Evolutionary conservation across 768 basidiomycete genomes (phyloP), one percentile per base, ranked within the genome.

Genomic region (Cubamyces sp.): DNA sequence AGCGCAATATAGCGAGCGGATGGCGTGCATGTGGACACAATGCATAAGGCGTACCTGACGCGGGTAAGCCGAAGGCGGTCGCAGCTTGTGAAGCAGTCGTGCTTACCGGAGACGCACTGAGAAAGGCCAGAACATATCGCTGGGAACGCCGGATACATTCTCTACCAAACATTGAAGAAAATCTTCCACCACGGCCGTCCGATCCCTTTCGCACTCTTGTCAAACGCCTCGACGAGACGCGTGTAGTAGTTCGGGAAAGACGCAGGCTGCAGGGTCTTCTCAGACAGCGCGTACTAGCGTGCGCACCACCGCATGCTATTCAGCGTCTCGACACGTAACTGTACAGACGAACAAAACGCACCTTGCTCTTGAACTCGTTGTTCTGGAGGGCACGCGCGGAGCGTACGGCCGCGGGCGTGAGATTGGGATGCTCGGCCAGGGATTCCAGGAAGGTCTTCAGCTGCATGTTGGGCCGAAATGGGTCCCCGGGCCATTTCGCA

Each of bases 111-210:
- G 45, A 25, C 45, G 30, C 12, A 16, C 48, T n/a, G 39, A 21
- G 37, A 7, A 3, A 9, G 19, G 21, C 21, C 34, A 23, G 34
- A 14, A 40, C 11, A 52, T 25, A 25, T 11, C 12, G n/a, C 23
- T 25, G 28, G 9, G 18, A 26, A 21, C 18, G 25, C 3, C 23
- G 18, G 26, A 49, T 49, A 42, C 23, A 46, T 34, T 25, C 51
- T 60, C 75, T 81, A 87, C 90, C 90, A 91, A 61, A 91, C 79
- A 41, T 84, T 84, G 66, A 93, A 87, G 73, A 93, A 90, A 45
- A 88, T 76, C 72, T 93, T 91, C 91, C 91, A 93, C 87, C 87
- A 87, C 2, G 91, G 90, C 57, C 91, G 78, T 37, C 82, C 82
- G 46, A 91, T 88, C n/a, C 91, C 91, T 68, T 86, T 78, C 12